These are phyloP conservation scores for Breynia disticha DNA, from an alignment of 441 rosid species.

Conservation along the genomic window DNA sequence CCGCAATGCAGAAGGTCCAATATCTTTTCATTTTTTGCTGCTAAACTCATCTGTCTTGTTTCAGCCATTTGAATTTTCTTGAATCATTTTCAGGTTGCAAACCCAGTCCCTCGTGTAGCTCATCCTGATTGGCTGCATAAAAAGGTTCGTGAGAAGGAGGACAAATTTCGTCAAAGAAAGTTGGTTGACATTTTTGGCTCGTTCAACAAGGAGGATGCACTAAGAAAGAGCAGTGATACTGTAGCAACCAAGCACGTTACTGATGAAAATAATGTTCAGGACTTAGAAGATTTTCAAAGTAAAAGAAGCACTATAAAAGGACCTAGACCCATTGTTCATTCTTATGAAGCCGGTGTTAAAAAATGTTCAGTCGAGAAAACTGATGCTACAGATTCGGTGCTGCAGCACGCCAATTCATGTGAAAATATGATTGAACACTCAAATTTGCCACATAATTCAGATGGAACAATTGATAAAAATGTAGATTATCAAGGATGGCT, in stretches of 20 bases:
- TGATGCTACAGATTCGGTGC: constrained; percentile 16
- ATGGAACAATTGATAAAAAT: constrained; percentile 57
- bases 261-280: constrained; percentile 38
- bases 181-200: constrained; percentile 58
- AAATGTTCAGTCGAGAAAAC: constrained; percentile 23
- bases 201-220: constrained; percentile 29
- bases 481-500: constrained; percentile 97
- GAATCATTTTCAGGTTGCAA: constrained; percentile 51
- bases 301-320: constrained; percentile 36
- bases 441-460: constrained; percentile 20
- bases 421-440: constrained; percentile 24
- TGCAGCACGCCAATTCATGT: constrained; percentile 18
- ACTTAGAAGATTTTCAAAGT: constrained; percentile 73
- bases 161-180: constrained; percentile 83
- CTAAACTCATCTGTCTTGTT: constrained; percentile 12
- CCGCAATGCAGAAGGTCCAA: constrained; percentile 98
- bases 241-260: constrained; percentile 16
- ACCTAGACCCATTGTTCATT: constrained; percentile 67
- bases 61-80: constrained; percentile 18
- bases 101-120: constrained; percentile 96
- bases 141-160: constrained; percentile 92
- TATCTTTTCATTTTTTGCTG: constrained; percentile 14
- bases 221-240: constrained; percentile 20
- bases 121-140: constrained; percentile 99
- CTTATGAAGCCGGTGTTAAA: constrained; percentile 38